Base-by-base conservation (phyloP, 192 early-diverging fungal genomes). In the Mortierella alpina region DNA sequence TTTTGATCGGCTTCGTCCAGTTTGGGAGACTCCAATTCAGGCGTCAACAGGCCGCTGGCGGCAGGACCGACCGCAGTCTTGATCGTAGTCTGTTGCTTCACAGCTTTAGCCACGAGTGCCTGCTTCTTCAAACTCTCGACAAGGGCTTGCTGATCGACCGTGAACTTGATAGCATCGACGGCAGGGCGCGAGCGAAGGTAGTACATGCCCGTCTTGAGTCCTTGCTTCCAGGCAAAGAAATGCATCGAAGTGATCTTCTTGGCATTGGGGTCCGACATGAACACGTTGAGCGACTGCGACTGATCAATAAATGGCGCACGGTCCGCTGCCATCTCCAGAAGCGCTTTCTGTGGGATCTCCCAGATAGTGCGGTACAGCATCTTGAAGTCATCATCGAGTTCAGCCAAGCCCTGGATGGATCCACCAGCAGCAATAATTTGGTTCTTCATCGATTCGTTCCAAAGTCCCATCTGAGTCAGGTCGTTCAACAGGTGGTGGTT, bases 171-270 rank as follows among this genome's bases (percentile, higher is more conserved):
- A 1, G 96, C 96, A 75, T 98, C 96, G 14, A 91, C 95, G 11
- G 96, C 96, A 18, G 96, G 96, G 55, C 95, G 90, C 7, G 96
- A 94, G 59, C 96, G 92, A 66, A 97, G 84, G 78, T 98, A 98
- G 84, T 99, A 98, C 97, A 97, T 97, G 65, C 96, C 96, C n/a
- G 96, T 98, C 91, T 98, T 99, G 46, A 98, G 87, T 2, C 96
- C 96, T 86, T 95, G 92, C 83, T 93, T 93, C 96, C 96, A 99
- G 2, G 93, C 96, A 83, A 97, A 96, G 76, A 99, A 98, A 84
- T 99, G 97, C 97, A 99, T 99, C 20, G 90, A 92, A 2, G 97
- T 96, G 56, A 99, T 92, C 87, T 96, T 97, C 71, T 92, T 94
- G 83, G 91, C 92, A 69, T 90, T 95, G 7, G 96, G 92, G 46